A percentile compares a stretch with the other conserved stretches of the same genome.
Evolutionary conservation across 768 basidiomycete species (phyloP).

Genomic region (Gymnopilus dilepis): DNA sequence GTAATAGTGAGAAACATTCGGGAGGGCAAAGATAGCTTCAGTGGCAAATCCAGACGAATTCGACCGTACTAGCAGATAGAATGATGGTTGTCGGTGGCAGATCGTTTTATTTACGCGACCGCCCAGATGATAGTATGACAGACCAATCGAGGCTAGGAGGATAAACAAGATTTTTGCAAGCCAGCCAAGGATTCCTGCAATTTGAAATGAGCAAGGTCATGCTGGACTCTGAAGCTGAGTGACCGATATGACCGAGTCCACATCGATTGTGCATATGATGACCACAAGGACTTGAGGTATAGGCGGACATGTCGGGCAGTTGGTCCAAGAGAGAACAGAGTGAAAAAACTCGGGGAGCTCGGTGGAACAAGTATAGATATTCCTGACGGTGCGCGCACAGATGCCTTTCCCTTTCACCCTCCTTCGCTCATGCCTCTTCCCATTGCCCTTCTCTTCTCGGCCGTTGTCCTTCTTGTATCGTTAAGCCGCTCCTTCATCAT

Average conservation of each 20-base stretch:
- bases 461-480: constrained; percentile 29
- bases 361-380: constrained; percentile 7
- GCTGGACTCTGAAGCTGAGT: background rate
- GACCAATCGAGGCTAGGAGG: background rate
- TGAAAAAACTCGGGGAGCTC: constrained; percentile 12
- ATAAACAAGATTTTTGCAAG: background rate
- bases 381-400: background rate
- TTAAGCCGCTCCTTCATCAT: constrained; percentile 37
- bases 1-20: background rate
- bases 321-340: background rate
- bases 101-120: too few relatives aligned
- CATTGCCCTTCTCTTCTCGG: constrained; percentile 28
- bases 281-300: background rate
- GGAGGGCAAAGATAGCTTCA: background rate
- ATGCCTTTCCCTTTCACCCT: background rate
- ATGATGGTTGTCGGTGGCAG: background rate
- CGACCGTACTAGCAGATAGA: background rate
- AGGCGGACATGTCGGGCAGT: constrained; percentile 3
- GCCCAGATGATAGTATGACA: too few relatives aligned
- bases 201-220: too few relatives aligned
- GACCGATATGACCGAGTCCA: background rate
- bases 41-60: background rate
- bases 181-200: too few relatives aligned
- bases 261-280: background rate
- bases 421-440: constrained; percentile 9